Evolutionary conservation across 805 yeast genomes (phyloP).

Genomic region (Jamesozyma rosinii): DNA sequence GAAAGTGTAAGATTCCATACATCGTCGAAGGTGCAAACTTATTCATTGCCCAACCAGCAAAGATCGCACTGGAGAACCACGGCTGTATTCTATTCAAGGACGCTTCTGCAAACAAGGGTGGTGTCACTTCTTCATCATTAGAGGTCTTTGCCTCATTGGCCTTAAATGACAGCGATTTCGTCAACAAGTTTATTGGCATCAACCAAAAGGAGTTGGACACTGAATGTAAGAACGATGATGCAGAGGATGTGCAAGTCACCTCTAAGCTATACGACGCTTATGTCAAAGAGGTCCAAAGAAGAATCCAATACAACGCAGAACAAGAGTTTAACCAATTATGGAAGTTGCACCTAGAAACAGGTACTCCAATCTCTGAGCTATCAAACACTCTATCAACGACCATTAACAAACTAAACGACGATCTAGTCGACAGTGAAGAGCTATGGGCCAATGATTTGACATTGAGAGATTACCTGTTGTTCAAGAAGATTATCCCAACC

Average conservation of each 20-base stretch:
- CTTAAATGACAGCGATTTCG: conserved; percentile 76
- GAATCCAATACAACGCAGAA: conserved; percentile 68
- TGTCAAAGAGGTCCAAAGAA: conserved; percentile 72
- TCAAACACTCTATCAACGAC: conserved; percentile 79
- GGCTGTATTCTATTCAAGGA: conserved; percentile 87
- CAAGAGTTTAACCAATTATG: conserved; percentile 82
- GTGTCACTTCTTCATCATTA: conserved; percentile 92
- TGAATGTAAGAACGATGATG: conserved; percentile 9
- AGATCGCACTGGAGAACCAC: conserved; percentile 72
- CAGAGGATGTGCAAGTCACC: background rate
- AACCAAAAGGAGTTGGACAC: background rate
- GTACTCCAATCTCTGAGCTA: conserved; percentile 51
- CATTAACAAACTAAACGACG: conserved; percentile 78
- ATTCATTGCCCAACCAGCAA: conserved; percentile 91
- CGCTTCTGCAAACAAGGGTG: conserved; percentile 96
- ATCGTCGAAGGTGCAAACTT: conserved; percentile 96
- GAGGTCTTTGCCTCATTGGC: conserved; percentile 93
- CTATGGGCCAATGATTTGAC: conserved; percentile 73
- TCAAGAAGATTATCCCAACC: conserved; percentile 69
- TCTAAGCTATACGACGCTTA: conserved; percentile 60
- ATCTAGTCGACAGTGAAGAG: conserved; percentile 69
- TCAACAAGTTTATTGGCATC: conserved; percentile 53
- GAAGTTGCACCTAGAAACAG: conserved; percentile 58
- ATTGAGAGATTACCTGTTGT: conserved; percentile 63
- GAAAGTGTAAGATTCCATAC: conserved; percentile 69